Evolutionary conservation across 2,329 filamentous ascomycete species (phyloP).

Genomic region (Epichloe gansuensis): DNA sequence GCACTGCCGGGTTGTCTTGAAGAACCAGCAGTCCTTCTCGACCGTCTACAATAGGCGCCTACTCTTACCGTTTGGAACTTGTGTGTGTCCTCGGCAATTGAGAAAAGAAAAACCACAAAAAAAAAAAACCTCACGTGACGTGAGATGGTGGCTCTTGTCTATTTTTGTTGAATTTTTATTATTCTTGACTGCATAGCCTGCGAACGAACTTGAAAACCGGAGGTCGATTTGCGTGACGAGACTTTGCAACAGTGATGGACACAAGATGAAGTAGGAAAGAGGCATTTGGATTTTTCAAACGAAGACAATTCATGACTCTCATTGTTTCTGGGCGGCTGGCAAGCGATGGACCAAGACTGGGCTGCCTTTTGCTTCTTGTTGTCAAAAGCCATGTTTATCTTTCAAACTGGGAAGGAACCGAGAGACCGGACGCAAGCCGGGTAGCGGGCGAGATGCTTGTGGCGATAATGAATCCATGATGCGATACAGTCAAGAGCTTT

Average conservation of each 20-base stretch:
- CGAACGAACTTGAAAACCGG: not conserved
- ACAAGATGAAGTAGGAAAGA: not conserved
- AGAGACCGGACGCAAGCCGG: constrained; percentile 2
- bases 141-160: not conserved
- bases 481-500: not conserved
- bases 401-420: not conserved
- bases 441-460: not conserved
- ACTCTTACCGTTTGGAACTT: no score
- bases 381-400: not conserved
- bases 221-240: not conserved
- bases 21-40: no score
- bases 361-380: not conserved
- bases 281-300: not conserved
- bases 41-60: no score
- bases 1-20: no score
- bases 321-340: not conserved
- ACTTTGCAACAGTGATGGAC: not conserved
- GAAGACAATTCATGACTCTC: not conserved
- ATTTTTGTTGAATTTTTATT: not conserved
- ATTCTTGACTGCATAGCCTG: constrained; percentile 3
- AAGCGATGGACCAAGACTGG: not conserved
- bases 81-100: no score
- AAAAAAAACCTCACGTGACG: not conserved
- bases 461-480: constrained; percentile 1
- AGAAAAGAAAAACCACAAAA: not conserved